Evolutionary conservation across 371 early-diverging fungal species (phyloP), one percentile per base, ranked within the genome.

Genomic region (Mucor lusitanicus): DNA sequence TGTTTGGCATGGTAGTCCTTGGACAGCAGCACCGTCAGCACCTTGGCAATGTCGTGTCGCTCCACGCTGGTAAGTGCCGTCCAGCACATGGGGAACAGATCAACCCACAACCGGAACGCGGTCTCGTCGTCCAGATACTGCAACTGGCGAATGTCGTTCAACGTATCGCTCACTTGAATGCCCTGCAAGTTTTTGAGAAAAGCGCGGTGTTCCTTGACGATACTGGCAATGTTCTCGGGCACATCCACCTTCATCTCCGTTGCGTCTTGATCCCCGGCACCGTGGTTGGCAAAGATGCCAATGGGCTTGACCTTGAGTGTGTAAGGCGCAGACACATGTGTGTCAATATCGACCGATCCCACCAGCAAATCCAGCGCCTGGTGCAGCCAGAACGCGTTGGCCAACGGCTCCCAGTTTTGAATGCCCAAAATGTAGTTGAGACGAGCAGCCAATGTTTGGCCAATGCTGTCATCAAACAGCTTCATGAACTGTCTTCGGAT

Each of bases 391-490:
- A 94, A 98, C 15, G 88, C 85, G 19, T 84, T 81, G 0, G 92
- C 85, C 15, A 99, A 81, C 61, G 83, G 88, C 56, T 97, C 97
- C 99, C 99, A 99, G 66, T 95, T 97, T 72, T 99, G 99, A 0
- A 95, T 87, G 30, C 93, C 93, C 37, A 99, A 68, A 23, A 98
- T 84, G 68, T 99, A 99, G 42, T 90, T 90, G 19, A 99, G 78
- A 0, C 99, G 86, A 19, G 88, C 76, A 64, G 86, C 80, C 6
- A 97, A 72, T 0, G 85, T 73, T 3, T 74, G 78, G 1, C 88
- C 86, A 60, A 97, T 81, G 71, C 94, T 93, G 6, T 87, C 75
- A 63, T 97, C 89, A 61, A 99, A 91, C 6, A 96, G 90, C 1
- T 83, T 84, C 53, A 91, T 80, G 74, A 99, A 98, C 57, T 87